Evolutionary conservation across 371 early-diverging fungal genomes (phyloP).

Genomic region (Lichtheimia ramosa): DNA sequence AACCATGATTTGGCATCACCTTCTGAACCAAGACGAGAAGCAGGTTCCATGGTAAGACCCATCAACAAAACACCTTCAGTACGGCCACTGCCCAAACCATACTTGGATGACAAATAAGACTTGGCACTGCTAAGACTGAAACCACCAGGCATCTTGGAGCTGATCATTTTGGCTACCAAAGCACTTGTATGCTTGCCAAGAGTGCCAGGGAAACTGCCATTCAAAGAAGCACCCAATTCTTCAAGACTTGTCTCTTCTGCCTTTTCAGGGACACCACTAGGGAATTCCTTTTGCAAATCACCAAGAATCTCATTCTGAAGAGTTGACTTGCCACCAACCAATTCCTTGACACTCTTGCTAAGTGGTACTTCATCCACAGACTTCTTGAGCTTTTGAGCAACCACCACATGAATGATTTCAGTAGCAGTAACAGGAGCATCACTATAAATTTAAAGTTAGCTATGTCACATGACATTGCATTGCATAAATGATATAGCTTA

Average conservation of each 20-base stretch:
- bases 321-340: constrained; percentile 95
- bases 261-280: constrained; percentile 84
- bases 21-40: constrained; percentile 79
- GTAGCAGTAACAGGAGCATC: constrained; percentile 81
- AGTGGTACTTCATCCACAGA: constrained; percentile 73
- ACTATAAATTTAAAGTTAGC: constrained; percentile 18
- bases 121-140: constrained; percentile 83
- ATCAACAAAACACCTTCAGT: constrained; percentile 82
- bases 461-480: too few relatives aligned
- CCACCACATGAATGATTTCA: constrained; percentile 78
- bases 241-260: constrained; percentile 88
- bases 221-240: constrained; percentile 78
- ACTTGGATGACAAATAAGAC: constrained; percentile 64
- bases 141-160: constrained; percentile 94
- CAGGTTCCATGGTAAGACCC: constrained; percentile 86
- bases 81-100: constrained; percentile 86
- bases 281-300: constrained; percentile 94
- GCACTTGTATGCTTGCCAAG: constrained; percentile 85
- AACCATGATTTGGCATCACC: constrained; percentile 91
- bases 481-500: too few relatives aligned
- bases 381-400: constrained; percentile 94
- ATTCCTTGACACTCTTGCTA: constrained; percentile 86
- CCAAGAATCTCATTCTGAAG: constrained; percentile 97
- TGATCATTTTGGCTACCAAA: constrained; percentile 82
- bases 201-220: constrained; percentile 61